These are phyloP conservation scores for Leccinum pachyderme DNA, from an alignment of 1,284 basidiomycete species.

Conservation along the genomic window DNA sequence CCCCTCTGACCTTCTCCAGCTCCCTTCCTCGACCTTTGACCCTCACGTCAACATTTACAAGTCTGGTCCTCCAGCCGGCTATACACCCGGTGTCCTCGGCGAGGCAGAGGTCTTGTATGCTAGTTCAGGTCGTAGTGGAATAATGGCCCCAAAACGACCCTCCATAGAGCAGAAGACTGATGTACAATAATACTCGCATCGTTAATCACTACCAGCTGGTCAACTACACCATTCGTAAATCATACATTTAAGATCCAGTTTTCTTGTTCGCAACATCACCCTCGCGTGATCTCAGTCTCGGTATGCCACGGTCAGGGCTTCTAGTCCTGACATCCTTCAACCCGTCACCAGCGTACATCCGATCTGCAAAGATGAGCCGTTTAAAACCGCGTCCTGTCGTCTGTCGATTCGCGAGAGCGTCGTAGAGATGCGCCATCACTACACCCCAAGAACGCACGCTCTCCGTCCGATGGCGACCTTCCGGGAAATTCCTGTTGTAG, in stretches of 20 bases:
- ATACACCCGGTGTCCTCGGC: conserved; percentile 53
- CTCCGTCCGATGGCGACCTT: conserved; percentile 11
- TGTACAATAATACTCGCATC: conserved; percentile 30
- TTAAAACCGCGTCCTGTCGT: conserved; percentile 13
- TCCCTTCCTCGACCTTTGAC: conserved; percentile 65
- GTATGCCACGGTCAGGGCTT: not conserved
- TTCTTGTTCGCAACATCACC: not conserved
- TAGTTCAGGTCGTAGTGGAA: conserved; percentile 52
- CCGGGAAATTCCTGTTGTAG: conserved; percentile 25
- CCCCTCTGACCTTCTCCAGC: conserved; percentile 60
- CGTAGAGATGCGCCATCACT: conserved; percentile 12
- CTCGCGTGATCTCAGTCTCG: not conserved
- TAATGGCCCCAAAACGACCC: conserved; percentile 29
- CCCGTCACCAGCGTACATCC: conserved; percentile 11
- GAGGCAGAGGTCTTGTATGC: conserved; percentile 67
- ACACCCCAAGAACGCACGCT: conserved; percentile 7
- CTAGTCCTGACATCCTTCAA: conserved; percentile 10
- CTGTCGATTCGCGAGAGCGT: conserved; percentile 19
- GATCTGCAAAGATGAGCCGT: conserved; percentile 15
- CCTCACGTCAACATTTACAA: conserved; percentile 28
- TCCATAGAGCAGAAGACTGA: conserved; percentile 20
- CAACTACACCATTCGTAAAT: not conserved
- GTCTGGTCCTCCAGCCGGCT: conserved; percentile 36
- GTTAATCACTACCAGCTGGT: conserved; percentile 22
- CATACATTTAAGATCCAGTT: not conserved